Conservation (phyloP, 1,284 basidiomycete genomes). For the Irpex sp. region DNA sequence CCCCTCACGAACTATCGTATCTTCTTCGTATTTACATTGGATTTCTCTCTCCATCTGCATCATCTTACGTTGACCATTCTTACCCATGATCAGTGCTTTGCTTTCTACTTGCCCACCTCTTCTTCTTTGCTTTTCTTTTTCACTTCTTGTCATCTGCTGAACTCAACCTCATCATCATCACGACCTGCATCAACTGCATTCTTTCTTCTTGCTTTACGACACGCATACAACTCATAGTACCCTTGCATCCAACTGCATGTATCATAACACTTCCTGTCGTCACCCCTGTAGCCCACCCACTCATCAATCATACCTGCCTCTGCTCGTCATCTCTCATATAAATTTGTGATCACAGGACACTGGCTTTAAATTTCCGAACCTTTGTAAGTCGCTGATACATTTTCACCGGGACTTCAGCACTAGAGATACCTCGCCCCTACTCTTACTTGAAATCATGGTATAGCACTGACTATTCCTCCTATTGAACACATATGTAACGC, state of each 20-base stretch:
- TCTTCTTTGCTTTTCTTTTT: conserved; percentile 17
- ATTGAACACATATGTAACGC: background rate
- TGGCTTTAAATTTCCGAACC: too few relatives aligned
- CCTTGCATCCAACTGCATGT: conserved; percentile 20
- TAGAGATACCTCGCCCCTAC: background rate
- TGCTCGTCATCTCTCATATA: background rate
- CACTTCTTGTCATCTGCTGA: too few relatives aligned
- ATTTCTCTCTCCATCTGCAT: conserved; percentile 19
- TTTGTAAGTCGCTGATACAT: background rate
- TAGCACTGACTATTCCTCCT: background rate
- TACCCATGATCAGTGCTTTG: conserved; percentile 17
- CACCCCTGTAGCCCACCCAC: background rate
- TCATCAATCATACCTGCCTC: background rate
- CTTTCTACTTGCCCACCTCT: conserved; percentile 13
- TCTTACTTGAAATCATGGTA: background rate
- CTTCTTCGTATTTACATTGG: conserved; percentile 22
- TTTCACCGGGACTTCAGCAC: background rate
- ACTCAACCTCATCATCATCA: too few relatives aligned
- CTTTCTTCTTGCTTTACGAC: conserved; percentile 13
- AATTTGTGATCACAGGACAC: background rate
- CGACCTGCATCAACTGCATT: conserved; percentile 41
- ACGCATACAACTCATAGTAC: conserved; percentile 1
- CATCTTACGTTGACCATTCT: conserved; percentile 13
- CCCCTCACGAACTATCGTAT: conserved; percentile 16
- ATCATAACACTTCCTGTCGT: background rate